A percentile compares a stretch with the other conserved stretches of the same genome.
These are phyloP conservation scores for Cinnamomum micranthum DNA, from an alignment of 164 flowering plant species.

Conservation along the genomic window DNA sequence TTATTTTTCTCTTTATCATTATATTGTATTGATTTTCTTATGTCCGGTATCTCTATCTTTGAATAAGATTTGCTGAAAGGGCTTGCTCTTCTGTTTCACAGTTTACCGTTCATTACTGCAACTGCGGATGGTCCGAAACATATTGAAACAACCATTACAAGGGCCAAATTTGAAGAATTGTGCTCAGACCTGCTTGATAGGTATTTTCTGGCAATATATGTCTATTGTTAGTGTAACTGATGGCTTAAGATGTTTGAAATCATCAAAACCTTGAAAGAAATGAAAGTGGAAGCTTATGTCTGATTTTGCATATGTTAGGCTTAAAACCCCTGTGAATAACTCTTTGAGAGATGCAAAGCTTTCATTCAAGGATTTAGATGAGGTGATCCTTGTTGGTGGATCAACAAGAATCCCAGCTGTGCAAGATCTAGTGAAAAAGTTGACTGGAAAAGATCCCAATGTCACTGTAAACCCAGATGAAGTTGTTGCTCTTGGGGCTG, in stretches of 20 bases:
- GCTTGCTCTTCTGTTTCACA: conserved; percentile 20
- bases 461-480: conserved; percentile 35
- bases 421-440: conserved; percentile 31
- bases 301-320: conserved; percentile 28
- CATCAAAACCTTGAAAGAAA: background rate
- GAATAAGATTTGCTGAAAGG: background rate
- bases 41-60: background rate
- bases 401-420: conserved; percentile 38
- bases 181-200: conserved; percentile 84
- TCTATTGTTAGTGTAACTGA: background rate
- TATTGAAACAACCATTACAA: conserved; percentile 77
- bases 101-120: conserved; percentile 83
- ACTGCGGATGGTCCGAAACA: conserved; percentile 87
- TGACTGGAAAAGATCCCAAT: conserved; percentile 33
- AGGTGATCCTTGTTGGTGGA: conserved; percentile 38
- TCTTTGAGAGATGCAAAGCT: conserved; percentile 83
- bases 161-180: conserved; percentile 85
- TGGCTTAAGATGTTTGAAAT: background rate
- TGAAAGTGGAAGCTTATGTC: background rate
- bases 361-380: conserved; percentile 52
- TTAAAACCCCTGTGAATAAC: conserved; percentile 61
- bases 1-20: too few species aligned
- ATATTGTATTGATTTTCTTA: too few species aligned
- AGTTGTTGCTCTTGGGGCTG: conserved; percentile 78
- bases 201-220: conserved; percentile 20